Percentiles rank a stretch among this genome's conserved stretches.
phyloP scores from a whole-genome alignment of 805 yeast species.

The Komagataella pseudopastoris region DNA sequence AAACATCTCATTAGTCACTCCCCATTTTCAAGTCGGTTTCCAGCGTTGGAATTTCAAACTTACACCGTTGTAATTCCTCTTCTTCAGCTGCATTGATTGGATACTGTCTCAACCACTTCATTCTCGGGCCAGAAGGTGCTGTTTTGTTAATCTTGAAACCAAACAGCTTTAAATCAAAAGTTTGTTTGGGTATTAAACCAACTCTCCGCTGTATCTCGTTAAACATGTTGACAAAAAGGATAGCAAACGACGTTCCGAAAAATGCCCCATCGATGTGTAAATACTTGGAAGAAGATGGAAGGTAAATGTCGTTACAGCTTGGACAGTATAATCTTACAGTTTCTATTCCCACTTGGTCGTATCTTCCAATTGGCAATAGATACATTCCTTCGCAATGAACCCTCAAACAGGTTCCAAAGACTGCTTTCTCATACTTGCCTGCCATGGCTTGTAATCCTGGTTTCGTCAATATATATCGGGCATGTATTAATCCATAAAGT shows the following conservation, averaged over 20 bases:
- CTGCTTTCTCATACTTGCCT: conserved; percentile 79
- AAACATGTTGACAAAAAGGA: conserved; percentile 78
- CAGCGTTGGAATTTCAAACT: conserved; percentile 21
- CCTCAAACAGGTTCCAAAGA: conserved; percentile 88
- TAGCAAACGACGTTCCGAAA: conserved; percentile 94
- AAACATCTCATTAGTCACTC: not conserved
- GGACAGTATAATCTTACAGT: conserved; percentile 92
- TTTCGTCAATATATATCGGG: conserved; percentile 77
- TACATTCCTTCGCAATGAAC: conserved; percentile 84
- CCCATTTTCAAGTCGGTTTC: not conserved
- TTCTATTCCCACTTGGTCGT: conserved; percentile 83
- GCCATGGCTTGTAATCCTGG: conserved; percentile 87
- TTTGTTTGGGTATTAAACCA: conserved; percentile 39
- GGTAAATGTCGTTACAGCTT: conserved; percentile 80
- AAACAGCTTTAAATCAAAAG: conserved; percentile 63
- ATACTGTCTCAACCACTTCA: conserved; percentile 82
- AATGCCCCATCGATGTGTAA: conserved; percentile 90
- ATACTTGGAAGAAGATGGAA: conserved; percentile 80
- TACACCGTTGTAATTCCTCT: conserved; percentile 51
- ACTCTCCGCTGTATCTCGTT: conserved; percentile 82
- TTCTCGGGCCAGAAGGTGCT: conserved; percentile 79
- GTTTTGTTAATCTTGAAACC: conserved; percentile 75
- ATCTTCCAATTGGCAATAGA: conserved; percentile 80
- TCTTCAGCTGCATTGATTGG: conserved; percentile 54
- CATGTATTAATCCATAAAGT: conserved; percentile 88